Evolutionary conservation across 306 rosid species (phyloP), one percentile per base, ranked within the genome.

Genomic region (Medicago arabica): DNA sequence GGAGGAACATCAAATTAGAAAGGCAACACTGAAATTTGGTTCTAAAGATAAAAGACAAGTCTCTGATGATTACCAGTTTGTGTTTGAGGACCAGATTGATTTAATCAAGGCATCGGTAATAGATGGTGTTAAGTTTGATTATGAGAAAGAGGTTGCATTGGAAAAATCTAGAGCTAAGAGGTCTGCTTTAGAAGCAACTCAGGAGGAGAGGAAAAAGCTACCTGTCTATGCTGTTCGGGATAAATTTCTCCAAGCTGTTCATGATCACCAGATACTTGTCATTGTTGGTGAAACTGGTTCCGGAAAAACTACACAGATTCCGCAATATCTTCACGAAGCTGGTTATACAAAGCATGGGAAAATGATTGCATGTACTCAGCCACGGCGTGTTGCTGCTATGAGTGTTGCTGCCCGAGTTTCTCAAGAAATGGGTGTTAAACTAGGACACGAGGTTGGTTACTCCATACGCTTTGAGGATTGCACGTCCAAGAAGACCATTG

Each of bases 331-430:
- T 69, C 98, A 94, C 39, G 98, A 94, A 86, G 94, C 86, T 49
- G 97, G 98, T 51, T 94, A 89, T 82, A 94, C 98, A 67, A 90
- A 88, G 83, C 85, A 69, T 54, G 98, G 97, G 80, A 89, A 82
- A 90, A 97, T 93, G 40, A 78, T 94, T 86, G 98, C 96, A 62
- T 94, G 98, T 67, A 93, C 97, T 38, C 98, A 91, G 80, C 97
- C 98, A 77, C 91, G 98, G 1, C 92, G 98, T 79, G 98, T 93
- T 69, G 97, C 97, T 71, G 97, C 98, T 73, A 93, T 91, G 98
- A 91, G 98, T 81, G 97, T 93, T 77, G 96, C 98, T 83, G 94
- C 98, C 38, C 90, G 98, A 75, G 98, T 91, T 84, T 80, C 98
- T 81, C 96, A 93, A 86, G 98, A 93, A 81, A 82, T 93, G 91